Percentiles rank a stretch among this genome's conserved stretches.
Evolutionary conservation across 306 rosid species (phyloP).

Genomic region (Cucurbita pepo): DNA sequence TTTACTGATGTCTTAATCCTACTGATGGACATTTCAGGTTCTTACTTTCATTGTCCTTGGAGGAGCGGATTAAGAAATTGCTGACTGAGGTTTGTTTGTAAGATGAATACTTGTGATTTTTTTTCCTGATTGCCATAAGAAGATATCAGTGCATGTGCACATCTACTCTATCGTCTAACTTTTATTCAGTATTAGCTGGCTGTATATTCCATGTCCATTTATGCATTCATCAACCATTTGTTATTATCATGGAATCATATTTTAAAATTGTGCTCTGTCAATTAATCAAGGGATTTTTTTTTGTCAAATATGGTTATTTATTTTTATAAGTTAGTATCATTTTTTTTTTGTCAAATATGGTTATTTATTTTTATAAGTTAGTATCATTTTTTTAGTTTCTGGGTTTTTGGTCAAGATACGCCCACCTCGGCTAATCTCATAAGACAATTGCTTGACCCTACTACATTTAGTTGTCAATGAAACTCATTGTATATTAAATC

Average conservation of each 20-base stretch:
- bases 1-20: background rate
- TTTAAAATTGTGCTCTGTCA: background rate
- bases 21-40: constrained; percentile 27
- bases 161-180: background rate
- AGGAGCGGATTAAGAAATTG: constrained; percentile 60
- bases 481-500: background rate
- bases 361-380: background rate
- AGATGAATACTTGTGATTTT: background rate
- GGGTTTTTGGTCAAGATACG: background rate
- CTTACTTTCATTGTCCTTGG: constrained; percentile 53
- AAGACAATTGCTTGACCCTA: background rate
- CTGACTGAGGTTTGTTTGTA: constrained; percentile 69
- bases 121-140: background rate
- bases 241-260: background rate
- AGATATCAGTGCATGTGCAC: background rate
- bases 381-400: background rate
- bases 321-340: background rate
- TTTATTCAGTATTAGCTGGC: background rate
- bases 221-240: background rate
- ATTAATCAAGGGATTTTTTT: background rate
- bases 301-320: background rate
- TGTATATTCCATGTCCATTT: background rate
- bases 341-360: background rate
- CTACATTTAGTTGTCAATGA: background rate
- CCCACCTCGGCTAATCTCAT: too few relatives aligned